A percentile compares a stretch with the other conserved stretches of the same genome.
These are phyloP conservation scores for Pythium aristosporum DNA, from an alignment of 352 stramenopile genomes.

Conservation along the genomic window DNA sequence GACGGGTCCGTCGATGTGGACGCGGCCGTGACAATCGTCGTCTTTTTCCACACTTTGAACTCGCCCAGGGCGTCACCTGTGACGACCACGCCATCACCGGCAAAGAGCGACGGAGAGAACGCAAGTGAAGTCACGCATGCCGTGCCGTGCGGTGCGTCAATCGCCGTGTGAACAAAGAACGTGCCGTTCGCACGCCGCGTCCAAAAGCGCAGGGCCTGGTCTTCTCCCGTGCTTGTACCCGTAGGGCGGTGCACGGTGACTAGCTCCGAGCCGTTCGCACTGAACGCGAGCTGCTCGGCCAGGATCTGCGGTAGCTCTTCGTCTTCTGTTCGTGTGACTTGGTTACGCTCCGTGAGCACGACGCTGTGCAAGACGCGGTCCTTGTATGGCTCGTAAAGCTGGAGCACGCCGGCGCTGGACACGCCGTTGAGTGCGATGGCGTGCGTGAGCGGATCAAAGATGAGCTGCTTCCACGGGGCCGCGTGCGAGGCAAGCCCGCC, in stretches of 20 bases:
- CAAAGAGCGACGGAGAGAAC: slow-evolving; percentile 41
- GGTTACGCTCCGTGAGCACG: slow-evolving; percentile 76
- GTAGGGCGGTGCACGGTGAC: slow-evolving; percentile 58
- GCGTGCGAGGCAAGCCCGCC: slow-evolving; percentile 39
- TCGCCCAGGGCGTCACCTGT: slow-evolving; percentile 66
- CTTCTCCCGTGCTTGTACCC: slow-evolving; percentile 31
- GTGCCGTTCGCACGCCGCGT: slow-evolving; percentile 66
- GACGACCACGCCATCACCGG: slow-evolving; percentile 46
- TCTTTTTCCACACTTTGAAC: slow-evolving; percentile 84
- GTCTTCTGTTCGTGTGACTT: slow-evolving; percentile 76
- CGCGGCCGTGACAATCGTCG: slow-evolving; percentile 14
- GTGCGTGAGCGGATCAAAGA: slow-evolving; percentile 61
- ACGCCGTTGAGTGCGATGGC: slow-evolving; percentile 65
- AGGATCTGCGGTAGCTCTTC: slow-evolving; percentile 54
- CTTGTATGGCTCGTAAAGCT: slow-evolving; percentile 83
- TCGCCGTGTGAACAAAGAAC: slow-evolving; percentile 81
- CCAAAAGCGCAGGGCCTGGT: slow-evolving; percentile 78
- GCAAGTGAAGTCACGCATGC: slow-evolving; percentile 49
- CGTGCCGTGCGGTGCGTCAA: slow-evolving; percentile 74
- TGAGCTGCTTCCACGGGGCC: slow-evolving; percentile 51
- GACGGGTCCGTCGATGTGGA: slow-evolving; percentile 6
- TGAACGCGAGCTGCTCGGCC: slow-evolving; percentile 58
- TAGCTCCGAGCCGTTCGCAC: slow-evolving; percentile 43
- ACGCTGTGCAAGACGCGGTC: slow-evolving; percentile 75
- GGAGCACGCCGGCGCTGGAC: slow-evolving; percentile 57